Evolutionary conservation across 139 green algal species (phyloP).

Genomic region (Coelastrella sp.): DNA sequence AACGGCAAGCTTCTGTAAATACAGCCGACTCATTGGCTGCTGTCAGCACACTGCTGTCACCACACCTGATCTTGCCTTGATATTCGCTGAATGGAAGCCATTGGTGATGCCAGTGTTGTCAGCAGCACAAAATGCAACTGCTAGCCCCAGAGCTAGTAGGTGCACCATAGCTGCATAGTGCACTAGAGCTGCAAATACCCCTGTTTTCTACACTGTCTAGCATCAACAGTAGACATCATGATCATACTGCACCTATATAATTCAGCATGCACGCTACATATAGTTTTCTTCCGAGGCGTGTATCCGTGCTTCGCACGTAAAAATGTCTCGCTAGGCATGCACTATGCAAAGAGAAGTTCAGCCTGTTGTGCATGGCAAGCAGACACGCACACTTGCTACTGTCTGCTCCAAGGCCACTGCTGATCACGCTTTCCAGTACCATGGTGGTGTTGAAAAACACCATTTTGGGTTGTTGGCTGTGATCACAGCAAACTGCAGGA

Average conservation of each 20-base stretch:
- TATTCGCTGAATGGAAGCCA: no score
- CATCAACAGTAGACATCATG: neutral
- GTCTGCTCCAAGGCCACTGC: no score
- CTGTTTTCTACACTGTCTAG: neutral
- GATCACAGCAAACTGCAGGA: neutral
- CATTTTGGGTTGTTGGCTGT: neutral
- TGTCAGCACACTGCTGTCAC: no score
- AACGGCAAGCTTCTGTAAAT: conserved; percentile 94
- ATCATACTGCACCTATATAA: neutral
- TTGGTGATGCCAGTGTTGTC: no score
- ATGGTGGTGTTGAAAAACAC: conserved; percentile 18
- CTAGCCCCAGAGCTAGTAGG: neutral
- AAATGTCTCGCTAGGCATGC: neutral
- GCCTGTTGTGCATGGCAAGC: neutral
- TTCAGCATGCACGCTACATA: no score
- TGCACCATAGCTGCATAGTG: neutral
- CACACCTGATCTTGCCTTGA: no score
- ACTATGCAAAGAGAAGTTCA: no score
- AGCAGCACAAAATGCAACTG: neutral
- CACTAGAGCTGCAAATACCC: no score
- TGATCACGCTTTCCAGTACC: neutral
- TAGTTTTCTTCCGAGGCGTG: neutral
- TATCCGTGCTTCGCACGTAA: neutral
- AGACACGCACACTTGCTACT: neutral
- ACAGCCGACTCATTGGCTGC: no score